These are phyloP conservation scores for Verbascum thapsus DNA, from an alignment of 257 asterid genomes.

Conservation along the genomic window DNA sequence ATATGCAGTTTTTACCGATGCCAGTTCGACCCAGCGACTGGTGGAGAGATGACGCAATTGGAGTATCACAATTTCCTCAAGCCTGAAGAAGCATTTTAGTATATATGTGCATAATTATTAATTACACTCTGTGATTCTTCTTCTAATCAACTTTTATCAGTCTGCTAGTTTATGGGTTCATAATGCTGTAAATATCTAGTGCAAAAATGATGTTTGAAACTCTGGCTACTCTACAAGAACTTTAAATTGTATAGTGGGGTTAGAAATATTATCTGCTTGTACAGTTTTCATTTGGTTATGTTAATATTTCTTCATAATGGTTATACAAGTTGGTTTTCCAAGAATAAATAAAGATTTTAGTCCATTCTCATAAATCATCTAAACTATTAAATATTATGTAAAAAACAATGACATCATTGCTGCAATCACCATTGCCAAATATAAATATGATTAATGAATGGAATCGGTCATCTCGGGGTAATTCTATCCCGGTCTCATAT, in stretches of 20 bases:
- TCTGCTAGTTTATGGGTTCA: constrained; percentile 30
- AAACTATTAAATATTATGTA: too few species aligned
- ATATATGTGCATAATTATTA: not conserved
- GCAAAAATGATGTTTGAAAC: constrained; percentile 34
- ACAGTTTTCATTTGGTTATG: constrained; percentile 1
- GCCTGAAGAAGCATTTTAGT: constrained; percentile 64
- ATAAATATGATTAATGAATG: too few species aligned
- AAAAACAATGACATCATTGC: too few species aligned
- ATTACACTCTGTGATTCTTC: not conserved
- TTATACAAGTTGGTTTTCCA: not conserved
- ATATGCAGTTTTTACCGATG: constrained; percentile 77
- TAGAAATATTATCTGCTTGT: constrained; percentile 20
- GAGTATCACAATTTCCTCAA: constrained; percentile 80
- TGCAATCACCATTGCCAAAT: too few species aligned
- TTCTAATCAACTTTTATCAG: not conserved
- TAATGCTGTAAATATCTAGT: constrained; percentile 35
- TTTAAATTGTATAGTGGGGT: constrained; percentile 10
- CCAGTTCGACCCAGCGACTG: constrained; percentile 63
- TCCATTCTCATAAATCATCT: too few species aligned
- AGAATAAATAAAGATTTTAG: not conserved
- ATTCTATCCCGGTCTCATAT: too few species aligned
- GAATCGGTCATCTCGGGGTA: too few species aligned
- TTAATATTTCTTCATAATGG: not conserved
- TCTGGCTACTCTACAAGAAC: not conserved
- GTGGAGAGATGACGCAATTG: constrained; percentile 89